Evolutionary conservation across 2,329 filamentous ascomycete species (phyloP).

Genomic region (Escovopsis sp.): DNA sequence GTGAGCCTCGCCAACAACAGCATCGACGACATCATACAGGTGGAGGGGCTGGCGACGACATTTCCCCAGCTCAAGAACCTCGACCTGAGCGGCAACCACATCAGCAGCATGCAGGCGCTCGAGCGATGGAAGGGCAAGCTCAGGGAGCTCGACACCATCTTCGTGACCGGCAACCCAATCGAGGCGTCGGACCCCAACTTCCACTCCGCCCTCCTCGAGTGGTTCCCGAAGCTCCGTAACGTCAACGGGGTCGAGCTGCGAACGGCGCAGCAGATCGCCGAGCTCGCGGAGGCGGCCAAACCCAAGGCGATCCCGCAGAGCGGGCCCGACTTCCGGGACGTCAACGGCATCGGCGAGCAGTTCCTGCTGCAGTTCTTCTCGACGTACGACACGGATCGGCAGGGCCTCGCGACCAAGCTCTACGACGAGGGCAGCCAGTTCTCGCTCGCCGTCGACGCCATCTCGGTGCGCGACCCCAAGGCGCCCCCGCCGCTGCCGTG

Average conservation of each 20-base stretch:
- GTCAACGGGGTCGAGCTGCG: constrained; percentile 64
- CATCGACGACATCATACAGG: constrained; percentile 53
- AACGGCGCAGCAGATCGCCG: constrained; percentile 52
- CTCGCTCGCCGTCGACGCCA: constrained; percentile 57
- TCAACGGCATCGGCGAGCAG: constrained; percentile 55
- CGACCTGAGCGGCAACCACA: constrained; percentile 72
- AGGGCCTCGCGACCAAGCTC: constrained; percentile 44
- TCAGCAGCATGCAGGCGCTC: constrained; percentile 52
- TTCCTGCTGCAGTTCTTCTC: constrained; percentile 63
- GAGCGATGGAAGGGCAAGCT: constrained; percentile 69
- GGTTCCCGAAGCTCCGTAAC: constrained; percentile 68
- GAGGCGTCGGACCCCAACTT: constrained; percentile 43
- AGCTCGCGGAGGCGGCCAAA: constrained; percentile 31
- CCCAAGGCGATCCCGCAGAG: constrained; percentile 45
- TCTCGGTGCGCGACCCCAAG: constrained; percentile 32
- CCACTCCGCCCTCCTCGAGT: constrained; percentile 53
- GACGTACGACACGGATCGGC: constrained; percentile 58
- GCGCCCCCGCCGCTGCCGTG: constrained; percentile 39
- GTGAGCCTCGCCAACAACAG: constrained; percentile 72
- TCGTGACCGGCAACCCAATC: constrained; percentile 65
- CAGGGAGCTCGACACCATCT: constrained; percentile 61
- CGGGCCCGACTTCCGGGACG: constrained; percentile 57
- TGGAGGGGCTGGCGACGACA: constrained; percentile 60
- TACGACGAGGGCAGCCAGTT: constrained; percentile 68
- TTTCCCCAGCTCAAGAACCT: constrained; percentile 80